phyloP scores from a whole-genome alignment of 768 basidiomycete species.

The Psilocybe cubensis region DNA sequence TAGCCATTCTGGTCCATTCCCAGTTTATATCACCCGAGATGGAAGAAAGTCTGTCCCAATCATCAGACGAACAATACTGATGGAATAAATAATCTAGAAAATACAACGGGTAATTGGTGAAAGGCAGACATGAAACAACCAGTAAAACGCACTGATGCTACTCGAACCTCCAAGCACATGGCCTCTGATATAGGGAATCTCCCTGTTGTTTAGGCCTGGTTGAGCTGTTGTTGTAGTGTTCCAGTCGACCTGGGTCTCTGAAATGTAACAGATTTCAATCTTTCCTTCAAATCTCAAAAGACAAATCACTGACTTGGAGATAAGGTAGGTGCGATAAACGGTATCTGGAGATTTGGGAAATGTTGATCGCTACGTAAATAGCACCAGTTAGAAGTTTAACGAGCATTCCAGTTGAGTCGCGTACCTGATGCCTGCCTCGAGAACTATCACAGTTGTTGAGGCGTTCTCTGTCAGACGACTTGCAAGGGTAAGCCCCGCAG shows the following conservation, averaged over 20 bases:
- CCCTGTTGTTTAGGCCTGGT: constrained; percentile 27
- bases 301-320: neutral
- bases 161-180: constrained; percentile 34
- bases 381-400: neutral
- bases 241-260: constrained; percentile 13
- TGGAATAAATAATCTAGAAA: neutral
- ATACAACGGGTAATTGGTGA: neutral
- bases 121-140: neutral
- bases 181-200: constrained; percentile 33
- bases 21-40: neutral
- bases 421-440: constrained; percentile 61
- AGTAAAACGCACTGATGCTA: constrained; percentile 11
- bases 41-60: neutral
- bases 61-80: neutral
- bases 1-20: constrained; percentile 17
- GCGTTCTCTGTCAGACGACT: constrained; percentile 55
- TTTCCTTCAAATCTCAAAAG: neutral
- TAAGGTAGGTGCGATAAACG: constrained; percentile 4
- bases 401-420: neutral
- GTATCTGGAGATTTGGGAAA: constrained; percentile 15
- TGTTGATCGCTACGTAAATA: constrained; percentile 17
- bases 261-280: neutral
- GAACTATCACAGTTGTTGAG: constrained; percentile 44
- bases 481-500: constrained; percentile 57
- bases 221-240: constrained; percentile 34